Base-by-base conservation (phyloP, 2,329 filamentous ascomycete species). In the Epichloe sylvatica region DNA sequence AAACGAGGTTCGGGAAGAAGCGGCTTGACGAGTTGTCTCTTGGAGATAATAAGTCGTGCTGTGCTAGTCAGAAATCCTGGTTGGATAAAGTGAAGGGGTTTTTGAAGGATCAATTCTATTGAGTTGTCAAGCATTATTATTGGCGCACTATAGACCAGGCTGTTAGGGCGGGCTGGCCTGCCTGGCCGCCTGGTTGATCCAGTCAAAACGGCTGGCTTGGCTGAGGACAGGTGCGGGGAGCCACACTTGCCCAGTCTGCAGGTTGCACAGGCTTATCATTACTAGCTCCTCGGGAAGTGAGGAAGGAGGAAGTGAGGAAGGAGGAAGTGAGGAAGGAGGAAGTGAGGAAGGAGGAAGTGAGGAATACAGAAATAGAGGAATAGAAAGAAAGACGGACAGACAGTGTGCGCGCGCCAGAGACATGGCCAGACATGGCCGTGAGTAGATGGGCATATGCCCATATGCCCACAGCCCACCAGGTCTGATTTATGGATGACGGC, bases 171-270 rank as follows among this genome's bases (percentile, higher is more conserved):
- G 25, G 2, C 25, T 25, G 25, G 25, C 25, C 25, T 30, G 8
- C 25, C 25, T 30, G 25, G 25, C 25, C 8, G 25, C 25, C 25
- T 30, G 25, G 25, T 30, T 9, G 1, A 25, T 25, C 7, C 23
- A 25, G 23, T 25, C 25, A 25, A 25, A 25, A 25, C 25, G 25
- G 25, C 25, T 25, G 25, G 25, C 25, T 9, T 4, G 25, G 25
- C 9, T 30, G 41, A 15, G 47, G 47, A 34, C 47, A 49, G 39
- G 47, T 44, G 47, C 40, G 40, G 38, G 40, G 47, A 33, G 40
- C 37, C 47, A 44, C 40, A 49, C 47, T 33, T 49, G 30, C 40
- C 47, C n/a, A 44, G 37, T 49, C 47, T 49, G 47, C 40, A 44
- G 21, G 42, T 11, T 19, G 39, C 23, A 33, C 21, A 36, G 33